A percentile compares a stretch with the other conserved stretches of the same genome.
phyloP scores from a whole-genome alignment of 768 basidiomycete species.

The Lentinula raphanica region DNA sequence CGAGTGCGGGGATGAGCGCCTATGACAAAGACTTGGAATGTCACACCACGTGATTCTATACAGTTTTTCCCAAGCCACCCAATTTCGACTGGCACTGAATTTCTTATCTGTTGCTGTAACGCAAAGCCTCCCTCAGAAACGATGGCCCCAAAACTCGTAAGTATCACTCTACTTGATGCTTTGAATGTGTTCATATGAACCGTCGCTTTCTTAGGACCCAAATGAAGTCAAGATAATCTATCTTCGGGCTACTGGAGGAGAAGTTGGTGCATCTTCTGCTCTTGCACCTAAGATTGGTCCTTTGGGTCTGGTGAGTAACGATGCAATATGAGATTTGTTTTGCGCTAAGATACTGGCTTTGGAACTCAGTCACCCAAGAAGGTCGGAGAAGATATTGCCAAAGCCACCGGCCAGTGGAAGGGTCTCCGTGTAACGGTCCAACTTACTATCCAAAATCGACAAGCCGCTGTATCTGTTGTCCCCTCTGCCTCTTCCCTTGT shows the following conservation, averaged over 20 bases:
- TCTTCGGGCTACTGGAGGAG: conserved; percentile 97
- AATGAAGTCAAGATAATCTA: conserved; percentile 98
- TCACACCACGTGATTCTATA: not conserved
- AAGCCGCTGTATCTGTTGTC: conserved; percentile 94
- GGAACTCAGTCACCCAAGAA: conserved; percentile 89
- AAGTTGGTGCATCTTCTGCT: conserved; percentile 97
- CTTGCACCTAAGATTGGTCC: conserved; percentile 99
- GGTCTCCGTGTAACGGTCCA: conserved; percentile 99
- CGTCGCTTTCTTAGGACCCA: conserved; percentile 62
- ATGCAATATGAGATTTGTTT: not conserved
- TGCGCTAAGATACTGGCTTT: conserved; percentile 7
- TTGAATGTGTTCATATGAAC: not conserved
- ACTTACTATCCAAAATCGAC: conserved; percentile 99
- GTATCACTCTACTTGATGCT: conserved; percentile 1
- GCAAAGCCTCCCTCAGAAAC: conserved; percentile 20
- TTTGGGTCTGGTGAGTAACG: conserved; percentile 84
- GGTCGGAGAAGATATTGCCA: conserved; percentile 99
- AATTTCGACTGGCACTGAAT: conserved; percentile 9
- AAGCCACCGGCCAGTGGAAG: conserved; percentile 97
- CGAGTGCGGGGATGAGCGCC: not conserved
- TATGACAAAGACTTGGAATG: not conserved
- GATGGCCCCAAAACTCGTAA: conserved; percentile 80
- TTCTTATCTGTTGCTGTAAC: not conserved
- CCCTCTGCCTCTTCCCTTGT: conserved; percentile 96
- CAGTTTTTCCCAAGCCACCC: not conserved